Base-by-base conservation (phyloP, 2,329 filamentous ascomycete species). In the Aspergillus vadensis region DNA sequence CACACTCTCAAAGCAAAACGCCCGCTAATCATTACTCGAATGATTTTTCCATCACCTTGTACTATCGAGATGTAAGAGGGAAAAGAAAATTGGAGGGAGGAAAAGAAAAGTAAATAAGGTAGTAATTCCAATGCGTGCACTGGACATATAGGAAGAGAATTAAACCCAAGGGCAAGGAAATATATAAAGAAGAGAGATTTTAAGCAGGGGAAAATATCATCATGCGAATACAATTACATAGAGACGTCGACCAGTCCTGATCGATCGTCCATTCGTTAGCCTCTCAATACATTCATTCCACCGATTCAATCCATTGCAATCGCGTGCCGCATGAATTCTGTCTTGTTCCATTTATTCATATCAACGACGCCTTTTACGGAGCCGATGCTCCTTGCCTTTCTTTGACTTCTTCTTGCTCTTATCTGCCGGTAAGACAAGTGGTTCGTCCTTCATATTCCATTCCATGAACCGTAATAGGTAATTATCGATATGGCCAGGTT, bases 381-480 rank as follows among this genome's bases (percentile, higher is more conserved):
- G 69, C 52, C 75, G 77, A 66, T 81, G 79, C 61, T 82, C 80
- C 55, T 79, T 78, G 56, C 79, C 78, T 65, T 78, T 79, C 68
- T 78, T 80, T 43, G 75, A 77, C 65, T 77, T 82, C 67, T 79
- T 82, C 68, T 78, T 81, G 62, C 69, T 80, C 66, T 79, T 82
- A 64, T 82, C 80, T 27, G 74, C 72, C 1, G 80, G 80, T 36
- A 82, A 72, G 39, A 79, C 74, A 25, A 83, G 73, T 19, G 81
- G 80, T 49, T 82, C 77, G 60, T 83, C 79, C 59, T 75, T 77
- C 66, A 83, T 72, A 63, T 83, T 79, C 79, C 80, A 87, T 49
- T 83, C 82, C 87, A 93, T 91, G 58, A 85, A 84, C 38, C 80
- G 79, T 54, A 95, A 78, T 83, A 95, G 88, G 72, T 90, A 92